Evolutionary conservation across 306 rosid genomes (phyloP), one percentile per base, ranked within the genome.

Genomic region (Quercus cerris): DNA sequence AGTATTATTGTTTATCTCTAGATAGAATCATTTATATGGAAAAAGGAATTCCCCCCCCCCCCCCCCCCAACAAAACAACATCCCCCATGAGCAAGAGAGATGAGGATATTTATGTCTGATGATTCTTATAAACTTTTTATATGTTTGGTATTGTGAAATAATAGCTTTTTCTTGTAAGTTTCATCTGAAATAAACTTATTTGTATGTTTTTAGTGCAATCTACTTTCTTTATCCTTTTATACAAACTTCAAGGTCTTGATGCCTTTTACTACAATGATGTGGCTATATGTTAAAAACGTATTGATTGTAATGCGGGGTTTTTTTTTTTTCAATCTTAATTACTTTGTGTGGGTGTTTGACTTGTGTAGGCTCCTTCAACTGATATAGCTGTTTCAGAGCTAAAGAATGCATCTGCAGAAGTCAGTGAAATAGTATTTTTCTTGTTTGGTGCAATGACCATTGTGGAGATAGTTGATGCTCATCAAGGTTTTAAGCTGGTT

Each of bases 401-500:
- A 81, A 79, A 88, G 68, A 94, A 83, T 75, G 94, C 99, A 20
- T 93, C 94, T 75, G 94, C 91, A 1, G 97, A 93, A 93, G 99
- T 93, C 80, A 91, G 97, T 84, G 95, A 91, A 84, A 93, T 95
- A 83, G 97, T 95, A 81, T 95, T 93, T 85, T 95, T 95, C 91
- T 75, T 95, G 90, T 92, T 95, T 73, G 98, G 97, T 69, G 99
- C 99, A 70, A 95, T 95, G 99, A 95, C 98, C 69, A 95, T 95
- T 71, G 97, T 95, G 67, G 98, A 95, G 84, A 89, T 95, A 55
- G 79, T 95, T 73, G 97, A 94, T 70, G 91, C 97, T 75, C 97
- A 94, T 93, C 99, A 91, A 85, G 97, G 99, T 79, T 94, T 94
- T 85, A 95, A 95, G 86, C 84, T 95, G 85, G 97, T 95, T 84